Percentiles rank a stretch among this genome's conserved stretches.
phyloP scores from a whole-genome alignment of 2,329 filamentous ascomycete species.

The Botrytis squamosa region DNA sequence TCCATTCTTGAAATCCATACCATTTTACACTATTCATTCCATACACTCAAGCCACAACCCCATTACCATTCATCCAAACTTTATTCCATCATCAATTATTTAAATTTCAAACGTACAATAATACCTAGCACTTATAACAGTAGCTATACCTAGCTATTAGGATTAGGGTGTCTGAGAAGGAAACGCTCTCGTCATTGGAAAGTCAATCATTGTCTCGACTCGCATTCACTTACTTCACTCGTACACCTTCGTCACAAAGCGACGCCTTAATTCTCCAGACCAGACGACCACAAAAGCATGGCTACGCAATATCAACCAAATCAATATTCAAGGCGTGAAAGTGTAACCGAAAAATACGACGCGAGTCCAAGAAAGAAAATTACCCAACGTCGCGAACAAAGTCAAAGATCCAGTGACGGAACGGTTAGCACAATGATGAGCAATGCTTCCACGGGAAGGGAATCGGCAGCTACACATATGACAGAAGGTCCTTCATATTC shows the following conservation, averaged over 20 bases:
- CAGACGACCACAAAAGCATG: conserved; percentile 27
- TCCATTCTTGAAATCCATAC: background rate
- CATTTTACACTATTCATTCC: background rate
- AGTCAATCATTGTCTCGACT: background rate
- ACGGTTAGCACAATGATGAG: conserved; percentile 85
- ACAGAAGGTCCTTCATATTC: conserved; percentile 92
- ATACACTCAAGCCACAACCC: background rate
- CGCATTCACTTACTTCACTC: conserved; percentile 1
- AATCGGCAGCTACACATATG: conserved; percentile 78
- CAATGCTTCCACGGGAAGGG: conserved; percentile 66
- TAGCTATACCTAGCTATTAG: background rate
- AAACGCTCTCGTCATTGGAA: conserved; percentile 3
- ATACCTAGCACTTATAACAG: background rate
- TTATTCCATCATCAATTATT: background rate
- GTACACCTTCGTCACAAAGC: background rate
- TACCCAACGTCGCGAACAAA: conserved; percentile 37
- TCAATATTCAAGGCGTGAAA: conserved; percentile 33
- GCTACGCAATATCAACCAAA: conserved; percentile 38
- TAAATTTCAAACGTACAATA: background rate
- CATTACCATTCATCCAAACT: background rate
- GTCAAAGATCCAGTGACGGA: conserved; percentile 72
- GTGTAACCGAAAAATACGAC: conserved; percentile 38
- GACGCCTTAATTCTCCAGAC: conserved; percentile 4
- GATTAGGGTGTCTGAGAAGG: background rate
- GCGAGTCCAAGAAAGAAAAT: conserved; percentile 34